Conservation (phyloP, 495 filamentous ascomycete genomes). For the Ramalina intermedia region DNA sequence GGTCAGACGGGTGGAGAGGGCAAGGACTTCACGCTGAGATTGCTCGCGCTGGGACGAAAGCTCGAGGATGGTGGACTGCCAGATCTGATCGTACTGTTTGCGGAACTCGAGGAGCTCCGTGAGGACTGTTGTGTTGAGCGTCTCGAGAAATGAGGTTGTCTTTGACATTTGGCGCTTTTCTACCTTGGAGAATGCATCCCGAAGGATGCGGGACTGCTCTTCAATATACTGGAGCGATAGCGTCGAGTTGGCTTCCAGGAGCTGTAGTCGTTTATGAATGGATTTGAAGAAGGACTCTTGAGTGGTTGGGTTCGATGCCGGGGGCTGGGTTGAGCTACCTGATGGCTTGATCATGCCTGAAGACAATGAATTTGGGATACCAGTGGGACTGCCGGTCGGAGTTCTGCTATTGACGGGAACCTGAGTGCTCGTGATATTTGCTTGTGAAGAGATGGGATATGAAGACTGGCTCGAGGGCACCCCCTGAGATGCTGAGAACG, state of each 20-base stretch:
- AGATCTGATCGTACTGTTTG: slow-evolving; percentile 86
- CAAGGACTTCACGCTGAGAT: slow-evolving; percentile 63
- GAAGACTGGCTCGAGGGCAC: no score
- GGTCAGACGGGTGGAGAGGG: slow-evolving; percentile 65
- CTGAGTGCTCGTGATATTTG: no score
- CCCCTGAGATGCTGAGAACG: no score
- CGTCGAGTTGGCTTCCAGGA: slow-evolving; percentile 83
- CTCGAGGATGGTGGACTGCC: slow-evolving; percentile 86
- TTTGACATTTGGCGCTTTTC: slow-evolving; percentile 79
- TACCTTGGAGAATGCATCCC: slow-evolving; percentile 80
- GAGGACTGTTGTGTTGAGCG: slow-evolving; percentile 75
- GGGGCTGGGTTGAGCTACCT: slow-evolving; percentile 32
- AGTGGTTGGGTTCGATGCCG: slow-evolving; percentile 59
- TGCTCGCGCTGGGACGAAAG: slow-evolving; percentile 76
- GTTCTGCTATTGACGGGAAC: no score
- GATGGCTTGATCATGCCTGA: slow-evolving; percentile 34
- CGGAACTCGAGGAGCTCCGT: slow-evolving; percentile 66
- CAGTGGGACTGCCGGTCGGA: no score
- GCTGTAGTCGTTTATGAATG: slow-evolving; percentile 78
- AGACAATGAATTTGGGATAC: slow-evolving; percentile 8
- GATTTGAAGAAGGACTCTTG: slow-evolving; percentile 98
- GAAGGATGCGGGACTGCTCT: slow-evolving; percentile 80
- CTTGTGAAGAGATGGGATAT: no score
- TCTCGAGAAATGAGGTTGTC: slow-evolving; percentile 66
- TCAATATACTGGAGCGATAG: slow-evolving; percentile 93